A percentile compares a stretch with the other conserved stretches of the same genome.
Conservation (phyloP, 2,329 filamentous ascomycete species). For the Aureobasidium sp. region DNA sequence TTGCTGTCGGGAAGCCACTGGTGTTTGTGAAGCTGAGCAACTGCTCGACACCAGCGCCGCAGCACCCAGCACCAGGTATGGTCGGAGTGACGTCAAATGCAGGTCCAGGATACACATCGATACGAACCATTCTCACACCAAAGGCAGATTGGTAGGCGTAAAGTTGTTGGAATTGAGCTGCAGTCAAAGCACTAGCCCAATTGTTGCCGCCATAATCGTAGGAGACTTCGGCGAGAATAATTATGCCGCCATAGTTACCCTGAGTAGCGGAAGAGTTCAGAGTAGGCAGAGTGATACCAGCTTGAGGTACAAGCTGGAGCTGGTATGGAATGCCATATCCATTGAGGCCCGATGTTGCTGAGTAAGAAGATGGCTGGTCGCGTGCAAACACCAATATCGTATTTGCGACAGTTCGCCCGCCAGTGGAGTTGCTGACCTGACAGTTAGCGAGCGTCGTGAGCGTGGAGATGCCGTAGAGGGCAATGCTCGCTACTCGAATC, state of each 20-base stretch:
- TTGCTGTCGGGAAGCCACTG: slow-evolving; percentile 48
- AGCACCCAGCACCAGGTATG: slow-evolving; percentile 40
- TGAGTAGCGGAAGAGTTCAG: slow-evolving; percentile 43
- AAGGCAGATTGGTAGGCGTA: slow-evolving; percentile 53
- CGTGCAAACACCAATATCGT: slow-evolving; percentile 52
- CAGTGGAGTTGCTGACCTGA: neutral
- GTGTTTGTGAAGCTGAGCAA: slow-evolving; percentile 48
- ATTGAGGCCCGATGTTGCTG: slow-evolving; percentile 49
- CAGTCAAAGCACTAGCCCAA: slow-evolving; percentile 49
- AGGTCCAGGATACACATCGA: slow-evolving; percentile 50
- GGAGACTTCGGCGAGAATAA: slow-evolving; percentile 48
- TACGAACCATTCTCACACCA: slow-evolving; percentile 54
- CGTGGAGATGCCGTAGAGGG: neutral
- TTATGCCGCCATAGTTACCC: slow-evolving; percentile 55
- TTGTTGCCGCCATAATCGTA: slow-evolving; percentile 44
- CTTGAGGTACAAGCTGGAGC: slow-evolving; percentile 45
- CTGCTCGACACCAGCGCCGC: slow-evolving; percentile 44
- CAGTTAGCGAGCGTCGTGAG: neutral
- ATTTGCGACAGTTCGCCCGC: slow-evolving; percentile 22
- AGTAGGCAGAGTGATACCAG: slow-evolving; percentile 44
- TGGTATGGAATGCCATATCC: slow-evolving; percentile 56
- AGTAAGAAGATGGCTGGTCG: slow-evolving; percentile 43
- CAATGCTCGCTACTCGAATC: neutral
- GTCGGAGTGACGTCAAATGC: slow-evolving; percentile 36
- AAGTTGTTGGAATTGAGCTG: slow-evolving; percentile 49